phyloP scores from a whole-genome alignment of 2,329 filamentous ascomycete species.

The Penicillium decumbens region DNA sequence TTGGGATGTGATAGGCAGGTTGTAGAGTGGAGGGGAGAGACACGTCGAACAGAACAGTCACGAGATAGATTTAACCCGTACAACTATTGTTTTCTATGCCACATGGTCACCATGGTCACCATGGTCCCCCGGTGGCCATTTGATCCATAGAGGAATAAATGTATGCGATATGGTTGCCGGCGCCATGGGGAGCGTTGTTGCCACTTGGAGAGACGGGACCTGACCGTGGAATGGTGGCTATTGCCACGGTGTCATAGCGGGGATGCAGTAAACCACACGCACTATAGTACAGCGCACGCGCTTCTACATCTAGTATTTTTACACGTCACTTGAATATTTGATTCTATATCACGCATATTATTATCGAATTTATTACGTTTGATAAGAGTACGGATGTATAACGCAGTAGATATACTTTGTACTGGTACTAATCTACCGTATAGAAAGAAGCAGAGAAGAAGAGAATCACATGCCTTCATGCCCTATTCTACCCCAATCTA shows the following conservation, averaged over 20 bases:
- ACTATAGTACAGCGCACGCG: background rate
- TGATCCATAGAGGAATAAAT: background rate
- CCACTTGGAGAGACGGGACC: background rate
- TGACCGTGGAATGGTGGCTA: background rate
- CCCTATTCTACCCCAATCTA: background rate
- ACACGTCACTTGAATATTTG: background rate
- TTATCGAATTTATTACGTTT: too few relatives aligned
- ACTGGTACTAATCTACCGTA: background rate
- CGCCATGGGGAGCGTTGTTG: background rate
- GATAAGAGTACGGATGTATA: background rate
- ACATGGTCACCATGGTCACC: background rate
- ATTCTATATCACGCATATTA: background rate
- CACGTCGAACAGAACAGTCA: background rate
- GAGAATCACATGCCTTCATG: background rate
- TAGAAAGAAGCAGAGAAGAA: background rate
- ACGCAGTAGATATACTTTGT: background rate
- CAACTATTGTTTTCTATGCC: too few relatives aligned
- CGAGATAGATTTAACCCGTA: background rate
- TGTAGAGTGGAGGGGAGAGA: background rate
- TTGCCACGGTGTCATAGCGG: background rate
- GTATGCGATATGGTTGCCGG: background rate
- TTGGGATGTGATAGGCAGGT: slow-evolving; percentile 3
- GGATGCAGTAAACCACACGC: background rate
- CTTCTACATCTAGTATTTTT: background rate
- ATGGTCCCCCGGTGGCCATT: background rate